phyloP scores from a whole-genome alignment of 23 red algal species.

The Chondrus crispus region DNA sequence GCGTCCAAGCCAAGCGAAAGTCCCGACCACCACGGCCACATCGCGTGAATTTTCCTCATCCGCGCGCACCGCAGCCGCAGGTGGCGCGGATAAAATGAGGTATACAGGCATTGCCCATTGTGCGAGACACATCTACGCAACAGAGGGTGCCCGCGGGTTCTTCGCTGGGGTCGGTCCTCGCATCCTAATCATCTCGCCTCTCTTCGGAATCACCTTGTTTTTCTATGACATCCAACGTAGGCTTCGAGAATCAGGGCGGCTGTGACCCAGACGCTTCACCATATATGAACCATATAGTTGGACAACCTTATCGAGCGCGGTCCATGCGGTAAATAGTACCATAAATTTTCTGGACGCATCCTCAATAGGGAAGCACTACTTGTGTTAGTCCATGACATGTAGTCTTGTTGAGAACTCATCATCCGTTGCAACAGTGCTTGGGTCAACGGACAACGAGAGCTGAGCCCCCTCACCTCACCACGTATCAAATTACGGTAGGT shows the following conservation, averaged over 20 bases:
- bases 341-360: no score
- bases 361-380: no score
- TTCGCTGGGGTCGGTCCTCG: constrained; percentile 81
- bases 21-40: background rate
- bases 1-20: background rate
- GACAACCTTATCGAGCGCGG: no score
- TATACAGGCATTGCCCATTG: constrained; percentile 56
- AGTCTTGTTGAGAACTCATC: no score
- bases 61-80: background rate
- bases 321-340: no score
- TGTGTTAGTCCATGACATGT: no score
- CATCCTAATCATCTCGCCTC: constrained; percentile 73
- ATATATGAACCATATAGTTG: no score
- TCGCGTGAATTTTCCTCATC: background rate
- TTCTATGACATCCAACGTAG: constrained; percentile 89
- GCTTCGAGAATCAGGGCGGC: constrained; percentile 41
- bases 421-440: no score
- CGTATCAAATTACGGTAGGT: no score
- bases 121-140: constrained; percentile 50
- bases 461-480: no score
- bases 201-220: constrained; percentile 91
- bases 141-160: constrained; percentile 69
- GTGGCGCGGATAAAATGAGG: background rate
- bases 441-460: no score
- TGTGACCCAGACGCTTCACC: background rate